Percentiles rank a stretch among this genome's conserved stretches.
Evolutionary conservation across 352 stramenopile genomes (phyloP).

Genomic region (Pythium grandisporangium): DNA sequence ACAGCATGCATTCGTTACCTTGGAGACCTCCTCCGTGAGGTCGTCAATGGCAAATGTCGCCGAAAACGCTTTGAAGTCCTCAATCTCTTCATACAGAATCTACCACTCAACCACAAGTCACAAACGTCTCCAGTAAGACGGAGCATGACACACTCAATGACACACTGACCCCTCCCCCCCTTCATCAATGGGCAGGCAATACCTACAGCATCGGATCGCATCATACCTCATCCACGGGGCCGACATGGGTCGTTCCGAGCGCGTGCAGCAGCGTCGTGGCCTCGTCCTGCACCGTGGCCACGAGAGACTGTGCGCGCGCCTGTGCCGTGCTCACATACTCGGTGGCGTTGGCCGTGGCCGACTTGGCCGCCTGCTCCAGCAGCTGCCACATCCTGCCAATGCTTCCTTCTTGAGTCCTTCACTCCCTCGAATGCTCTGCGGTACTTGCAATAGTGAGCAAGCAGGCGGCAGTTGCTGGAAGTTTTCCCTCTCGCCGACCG

Average conservation of each 20-base stretch:
- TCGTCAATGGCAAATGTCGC: conserved; percentile 51
- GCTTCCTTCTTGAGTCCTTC: no score
- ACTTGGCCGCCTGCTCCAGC: conserved; percentile 72
- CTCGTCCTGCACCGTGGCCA: conserved; percentile 65
- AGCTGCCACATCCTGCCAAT: conserved; percentile 48
- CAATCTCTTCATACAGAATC: conserved; percentile 75
- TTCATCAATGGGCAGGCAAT: no score
- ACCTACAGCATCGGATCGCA: neutral
- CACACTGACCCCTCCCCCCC: no score
- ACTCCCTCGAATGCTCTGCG: no score
- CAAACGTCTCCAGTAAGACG: no score
- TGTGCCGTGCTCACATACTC: conserved; percentile 65
- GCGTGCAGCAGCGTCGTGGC: conserved; percentile 54
- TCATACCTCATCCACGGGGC: conserved; percentile 66
- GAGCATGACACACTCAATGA: no score
- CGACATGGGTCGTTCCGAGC: conserved; percentile 40
- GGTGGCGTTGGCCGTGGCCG: conserved; percentile 52
- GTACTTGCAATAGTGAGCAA: no score
- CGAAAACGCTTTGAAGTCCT: conserved; percentile 56
- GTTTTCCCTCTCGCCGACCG: no score
- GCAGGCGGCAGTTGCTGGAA: no score
- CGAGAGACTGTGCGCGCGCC: conserved; percentile 67
- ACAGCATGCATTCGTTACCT: conserved; percentile 8
- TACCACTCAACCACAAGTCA: no score
- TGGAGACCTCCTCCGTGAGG: conserved; percentile 65